Conservation (phyloP, 148 eudicot species). For the Dysphania ambrosioides region DNA sequence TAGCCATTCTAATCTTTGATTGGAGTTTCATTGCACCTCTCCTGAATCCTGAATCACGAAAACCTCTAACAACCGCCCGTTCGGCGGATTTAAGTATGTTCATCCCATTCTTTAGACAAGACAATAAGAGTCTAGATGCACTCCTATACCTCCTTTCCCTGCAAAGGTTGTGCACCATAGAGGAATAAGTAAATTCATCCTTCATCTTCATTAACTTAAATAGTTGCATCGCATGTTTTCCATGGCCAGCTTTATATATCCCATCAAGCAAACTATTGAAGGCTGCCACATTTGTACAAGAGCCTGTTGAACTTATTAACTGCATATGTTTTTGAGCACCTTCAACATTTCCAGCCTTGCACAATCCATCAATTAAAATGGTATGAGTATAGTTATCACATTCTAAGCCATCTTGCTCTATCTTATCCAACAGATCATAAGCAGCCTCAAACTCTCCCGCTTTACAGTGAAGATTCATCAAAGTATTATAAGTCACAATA, state of each 20-base stretch:
- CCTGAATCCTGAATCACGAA: conserved; percentile 43
- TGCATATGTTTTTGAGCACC: conserved; percentile 54
- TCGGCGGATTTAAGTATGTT: conserved; percentile 53
- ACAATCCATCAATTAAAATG: conserved; percentile 76
- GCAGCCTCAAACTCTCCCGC: conserved; percentile 62
- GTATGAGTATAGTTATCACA: conserved; percentile 75
- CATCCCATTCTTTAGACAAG: conserved; percentile 58
- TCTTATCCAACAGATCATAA: conserved; percentile 47
- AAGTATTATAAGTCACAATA: conserved; percentile 61
- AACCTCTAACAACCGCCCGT: conserved; percentile 61
- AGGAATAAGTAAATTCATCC: conserved; percentile 81
- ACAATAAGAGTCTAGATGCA: conserved; percentile 70
- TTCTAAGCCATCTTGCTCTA: conserved; percentile 55
- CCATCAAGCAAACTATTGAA: conserved; percentile 62
- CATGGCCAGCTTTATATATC: conserved; percentile 55
- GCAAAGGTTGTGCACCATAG: conserved; percentile 85
- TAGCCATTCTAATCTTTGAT: conserved; percentile 45
- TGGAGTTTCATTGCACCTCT: conserved; percentile 47
- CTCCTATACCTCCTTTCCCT: conserved; percentile 51
- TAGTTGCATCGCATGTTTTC: conserved; percentile 58
- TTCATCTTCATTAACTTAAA: conserved; percentile 58
- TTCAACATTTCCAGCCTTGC: conserved; percentile 66
- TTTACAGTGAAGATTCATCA: conserved; percentile 65
- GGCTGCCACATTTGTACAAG: conserved; percentile 57
- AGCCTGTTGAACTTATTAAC: conserved; percentile 40